Evolutionary conservation across 345 rosid species (phyloP).

Genomic region (Eucalyptus tenuipes): DNA sequence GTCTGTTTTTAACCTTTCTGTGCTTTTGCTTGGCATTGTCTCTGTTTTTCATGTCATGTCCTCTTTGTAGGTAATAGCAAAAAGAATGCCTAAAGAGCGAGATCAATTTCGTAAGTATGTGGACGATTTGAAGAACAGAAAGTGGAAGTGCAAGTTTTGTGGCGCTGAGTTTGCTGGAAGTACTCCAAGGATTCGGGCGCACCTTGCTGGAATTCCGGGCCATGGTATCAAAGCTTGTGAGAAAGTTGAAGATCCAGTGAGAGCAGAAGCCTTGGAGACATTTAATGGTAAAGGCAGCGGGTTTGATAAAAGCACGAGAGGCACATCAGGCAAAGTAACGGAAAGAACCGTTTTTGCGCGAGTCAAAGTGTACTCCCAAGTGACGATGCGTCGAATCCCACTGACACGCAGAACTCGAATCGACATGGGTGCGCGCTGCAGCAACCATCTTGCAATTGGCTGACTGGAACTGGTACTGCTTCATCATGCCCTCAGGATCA

Average conservation of each 20-base stretch:
- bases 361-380: too few species aligned
- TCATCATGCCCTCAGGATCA: too few species aligned
- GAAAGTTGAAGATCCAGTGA: rapidly evolving
- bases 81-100: rapidly evolving
- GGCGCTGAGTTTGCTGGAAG: rapidly evolving
- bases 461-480: too few species aligned
- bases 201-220: too few species aligned
- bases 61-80: neutral
- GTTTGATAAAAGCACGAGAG: too few species aligned
- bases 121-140: rapidly evolving
- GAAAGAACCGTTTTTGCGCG: rapidly evolving
- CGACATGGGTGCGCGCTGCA: too few species aligned
- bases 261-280: too few species aligned
- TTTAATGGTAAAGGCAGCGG: rapidly evolving
- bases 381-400: rapidly evolving
- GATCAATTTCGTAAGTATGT: neutral
- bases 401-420: too few species aligned
- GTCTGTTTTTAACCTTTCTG: neutral
- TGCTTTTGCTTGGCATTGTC: neutral
- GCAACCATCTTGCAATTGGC: too few species aligned
- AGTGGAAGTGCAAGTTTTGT: too few species aligned
- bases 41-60: neutral
- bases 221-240: rapidly evolving
- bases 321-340: too few species aligned
- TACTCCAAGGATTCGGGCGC: too few species aligned